Conservation (phyloP, 352 stramenopile species). For the Phytophthora fragariae region DNA sequence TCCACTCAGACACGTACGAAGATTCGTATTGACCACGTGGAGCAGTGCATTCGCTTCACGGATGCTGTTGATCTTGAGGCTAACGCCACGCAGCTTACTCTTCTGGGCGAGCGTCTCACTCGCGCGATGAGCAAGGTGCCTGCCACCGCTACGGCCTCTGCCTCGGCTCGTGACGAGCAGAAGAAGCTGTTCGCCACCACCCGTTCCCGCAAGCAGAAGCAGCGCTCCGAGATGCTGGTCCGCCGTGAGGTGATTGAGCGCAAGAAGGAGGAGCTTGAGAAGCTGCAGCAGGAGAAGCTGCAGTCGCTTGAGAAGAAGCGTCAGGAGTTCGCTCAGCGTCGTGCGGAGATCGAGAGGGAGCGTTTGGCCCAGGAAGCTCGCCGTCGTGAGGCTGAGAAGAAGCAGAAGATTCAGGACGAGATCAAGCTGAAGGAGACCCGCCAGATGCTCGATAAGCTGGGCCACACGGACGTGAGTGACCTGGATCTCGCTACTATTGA, state of each 20-base stretch:
- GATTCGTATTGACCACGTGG: constrained; percentile 87
- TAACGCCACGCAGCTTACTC: constrained; percentile 78
- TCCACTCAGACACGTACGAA: constrained; percentile 64
- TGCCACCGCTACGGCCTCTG: constrained; percentile 29
- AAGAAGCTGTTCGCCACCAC: constrained; percentile 84
- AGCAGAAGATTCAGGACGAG: constrained; percentile 96
- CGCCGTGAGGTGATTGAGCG: constrained; percentile 96
- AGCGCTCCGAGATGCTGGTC: constrained; percentile 90
- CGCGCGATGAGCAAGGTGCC: constrained; percentile 68
- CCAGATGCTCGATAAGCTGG: constrained; percentile 82
- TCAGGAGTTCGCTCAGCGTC: constrained; percentile 73
- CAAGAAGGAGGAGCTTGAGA: constrained; percentile 97
- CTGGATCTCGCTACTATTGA: constrained; percentile 81
- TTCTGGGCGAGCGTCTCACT: constrained; percentile 71
- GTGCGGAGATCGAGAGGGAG: constrained; percentile 79
- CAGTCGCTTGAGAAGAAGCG: constrained; percentile 88
- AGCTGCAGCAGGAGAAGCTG: constrained; percentile 92
- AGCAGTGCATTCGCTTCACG: constrained; percentile 87
- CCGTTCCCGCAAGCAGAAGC: constrained; percentile 62
- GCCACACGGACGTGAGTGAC: constrained; percentile 73
- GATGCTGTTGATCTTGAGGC: constrained; percentile 83
- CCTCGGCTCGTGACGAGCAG: constrained; percentile 27
- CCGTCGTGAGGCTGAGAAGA: constrained; percentile 93
- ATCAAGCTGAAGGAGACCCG: constrained; percentile 93
- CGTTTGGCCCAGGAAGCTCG: constrained; percentile 82